Percentiles rank a stretch among this genome's conserved stretches.
Conservation (phyloP, 2,329 filamentous ascomycete species). For the Didymella pinodella region DNA sequence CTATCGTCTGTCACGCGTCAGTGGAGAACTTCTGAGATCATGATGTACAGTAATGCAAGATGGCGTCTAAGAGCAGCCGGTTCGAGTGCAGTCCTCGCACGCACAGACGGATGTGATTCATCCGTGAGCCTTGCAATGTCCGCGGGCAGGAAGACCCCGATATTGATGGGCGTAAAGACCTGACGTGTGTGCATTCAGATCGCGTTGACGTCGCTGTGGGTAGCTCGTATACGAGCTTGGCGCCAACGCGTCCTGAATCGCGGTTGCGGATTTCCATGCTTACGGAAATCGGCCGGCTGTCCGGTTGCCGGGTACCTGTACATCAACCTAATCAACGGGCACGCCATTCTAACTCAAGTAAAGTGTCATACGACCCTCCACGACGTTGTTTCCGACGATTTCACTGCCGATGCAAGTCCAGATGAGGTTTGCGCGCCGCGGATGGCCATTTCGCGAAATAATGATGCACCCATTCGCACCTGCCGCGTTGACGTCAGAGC, state of each 20-base stretch:
- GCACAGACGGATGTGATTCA: background rate
- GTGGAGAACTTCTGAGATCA: background rate
- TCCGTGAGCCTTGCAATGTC: background rate
- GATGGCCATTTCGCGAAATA: background rate
- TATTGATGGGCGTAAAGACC: background rate
- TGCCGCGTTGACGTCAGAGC: constrained; percentile 19
- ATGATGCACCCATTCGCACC: constrained; percentile 1
- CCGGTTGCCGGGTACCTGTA: constrained; percentile 11
- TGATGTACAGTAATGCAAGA: background rate
- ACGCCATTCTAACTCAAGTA: constrained; percentile 16
- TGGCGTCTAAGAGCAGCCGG: background rate
- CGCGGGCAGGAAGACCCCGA: background rate
- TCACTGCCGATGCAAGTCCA: background rate
- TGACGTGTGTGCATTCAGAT: background rate
- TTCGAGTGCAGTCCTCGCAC: background rate
- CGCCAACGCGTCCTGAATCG: constrained; percentile 17
- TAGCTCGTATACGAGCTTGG: constrained; percentile 15
- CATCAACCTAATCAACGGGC: constrained; percentile 12
- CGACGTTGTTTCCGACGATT: constrained; percentile 1
- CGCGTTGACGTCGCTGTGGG: constrained; percentile 17
- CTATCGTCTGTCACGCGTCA: background rate
- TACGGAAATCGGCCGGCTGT: constrained; percentile 17
- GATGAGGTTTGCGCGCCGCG: background rate
- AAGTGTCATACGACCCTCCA: constrained; percentile 9
- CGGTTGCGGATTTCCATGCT: constrained; percentile 9